Evolutionary conservation across 768 basidiomycete genomes (phyloP), one percentile per base, ranked within the genome.

Genomic region (Calocera cornea): DNA sequence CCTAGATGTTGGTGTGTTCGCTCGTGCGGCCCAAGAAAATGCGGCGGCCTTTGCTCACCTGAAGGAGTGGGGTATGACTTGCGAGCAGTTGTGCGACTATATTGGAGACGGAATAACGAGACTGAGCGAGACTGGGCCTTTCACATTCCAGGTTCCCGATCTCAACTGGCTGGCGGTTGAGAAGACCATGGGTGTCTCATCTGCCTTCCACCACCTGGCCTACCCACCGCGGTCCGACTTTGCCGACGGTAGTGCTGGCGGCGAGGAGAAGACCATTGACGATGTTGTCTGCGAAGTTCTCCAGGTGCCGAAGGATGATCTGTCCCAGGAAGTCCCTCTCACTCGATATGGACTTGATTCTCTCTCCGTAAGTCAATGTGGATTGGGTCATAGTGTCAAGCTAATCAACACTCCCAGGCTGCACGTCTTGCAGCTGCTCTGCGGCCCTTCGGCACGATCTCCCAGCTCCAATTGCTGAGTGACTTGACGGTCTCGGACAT

Each of bases 281-380:
- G 69, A 72, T 47, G 69, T 69, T 41, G 69, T 71, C 22, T 68
- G 69, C 24, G 41, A 66, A 24, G 68, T 73, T 29, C 70, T 79
- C n/a, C 77, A 77, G 54, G 69, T 81, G 27, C 66, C 75, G 1
- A 68, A 67, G 22, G 72, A 75, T 22, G 79, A 80, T 36, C 76
- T 81, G 54, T 74, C 74, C 5, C 64, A 70, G 0, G 75, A 79
- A 14, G 75, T 79, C 5, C 80, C 80, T 1, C 72, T 81, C 60
- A 79, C 78, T 0, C 72, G 77, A 1, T 81, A 80, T 44, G 80
- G 80, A 10, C 72, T 80, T 19, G 80, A 81, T 69, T 81, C 80
- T 1, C 74, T 81, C 5, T 74, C 77, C 11, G 60, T 47, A 47
- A 8, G 44, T 24, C 60, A 8, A 5, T 34, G 19, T 5, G 29